Evolutionary conservation across 331 rosid species (phyloP), one percentile per base, ranked within the genome.

Genomic region (Phaseolus coccineus): DNA sequence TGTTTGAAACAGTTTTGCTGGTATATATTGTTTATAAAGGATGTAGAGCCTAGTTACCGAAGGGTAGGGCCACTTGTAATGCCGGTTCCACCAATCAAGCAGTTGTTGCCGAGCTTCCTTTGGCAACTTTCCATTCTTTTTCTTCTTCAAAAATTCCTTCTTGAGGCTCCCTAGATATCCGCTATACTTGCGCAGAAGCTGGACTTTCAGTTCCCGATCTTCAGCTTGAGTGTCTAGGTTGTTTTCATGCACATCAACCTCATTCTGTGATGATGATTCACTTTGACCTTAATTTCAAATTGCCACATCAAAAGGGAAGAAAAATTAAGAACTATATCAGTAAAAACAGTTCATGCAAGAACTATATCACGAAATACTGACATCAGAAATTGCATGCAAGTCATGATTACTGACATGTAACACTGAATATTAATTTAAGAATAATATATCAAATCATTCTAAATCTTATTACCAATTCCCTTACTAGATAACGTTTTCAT

Each of bases 31-130:
- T 33, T 25, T 27, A 22, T 56, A 16, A 56, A 50, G 53, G 56
- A 6, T 57, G 80, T 6, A 48, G 2, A 81, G 19, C 8, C 28
- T 39, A 22, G 64, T 71, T 89, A 91, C 99, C 76, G 98, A 96
- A 13, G 99, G 99, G 70, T 96, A 96, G 37, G 99, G 99, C 98
- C 99, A 96, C 81, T 93, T 96, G 87, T 96, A 93, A 70, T 96
- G 98, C 53, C 93, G 79, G 84, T 88, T 93, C 99, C 99, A 93
- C 99, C 99, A 93, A 73, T 93, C 99, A 0, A 96, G 97, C 57
- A 96, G 79, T 71, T 96, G 94, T 28, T 96, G 99, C 47, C 99
- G 78, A 55, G 99, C 99, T 77, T 96, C 99, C 82, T 91, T 96
- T 3, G 98, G 99, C 59, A 96, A 87, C 84, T 93, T 96, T 19